Percentiles rank a stretch among this genome's conserved stretches.
These are phyloP conservation scores for Linnemannia zychae DNA, from an alignment of 192 early-diverging fungal species.

Conservation along the genomic window DNA sequence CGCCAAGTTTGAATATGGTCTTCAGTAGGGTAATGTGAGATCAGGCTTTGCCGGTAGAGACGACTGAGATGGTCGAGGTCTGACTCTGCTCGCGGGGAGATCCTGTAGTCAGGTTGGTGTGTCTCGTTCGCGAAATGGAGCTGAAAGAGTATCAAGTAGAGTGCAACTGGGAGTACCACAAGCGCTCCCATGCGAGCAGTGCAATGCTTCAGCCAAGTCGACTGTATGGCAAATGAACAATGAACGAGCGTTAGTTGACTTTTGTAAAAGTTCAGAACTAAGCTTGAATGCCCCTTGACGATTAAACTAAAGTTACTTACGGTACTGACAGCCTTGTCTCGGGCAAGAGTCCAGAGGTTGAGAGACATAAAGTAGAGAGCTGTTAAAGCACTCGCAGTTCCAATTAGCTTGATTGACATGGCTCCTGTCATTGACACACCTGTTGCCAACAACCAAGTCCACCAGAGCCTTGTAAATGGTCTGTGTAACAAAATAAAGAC, in stretches of 20 bases:
- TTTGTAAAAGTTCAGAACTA: neutral
- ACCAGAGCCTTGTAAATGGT: slow-evolving; percentile 86
- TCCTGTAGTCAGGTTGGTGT: slow-evolving; percentile 61
- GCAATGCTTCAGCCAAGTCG: slow-evolving; percentile 76
- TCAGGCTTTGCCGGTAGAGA: slow-evolving; percentile 4
- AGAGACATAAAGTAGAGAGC: slow-evolving; percentile 79
- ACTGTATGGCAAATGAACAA: slow-evolving; percentile 18
- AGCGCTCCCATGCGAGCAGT: slow-evolving; percentile 78
- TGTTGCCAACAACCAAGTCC: slow-evolving; percentile 83
- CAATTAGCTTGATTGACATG: slow-evolving; percentile 87
- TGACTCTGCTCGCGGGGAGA: slow-evolving; percentile 53
- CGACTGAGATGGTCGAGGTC: slow-evolving; percentile 29
- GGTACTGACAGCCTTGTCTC: slow-evolving; percentile 51
- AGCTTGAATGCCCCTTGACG: too few relatives aligned
- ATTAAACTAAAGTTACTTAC: too few relatives aligned
- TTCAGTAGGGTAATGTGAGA: neutral
- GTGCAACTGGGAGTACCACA: slow-evolving; percentile 75
- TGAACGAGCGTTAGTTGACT: slow-evolving; percentile 30
- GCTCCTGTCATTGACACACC: slow-evolving; percentile 78
- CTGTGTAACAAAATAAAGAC: slow-evolving; percentile 13
- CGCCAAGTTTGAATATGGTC: slow-evolving; percentile 19
- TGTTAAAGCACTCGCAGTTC: slow-evolving; percentile 79
- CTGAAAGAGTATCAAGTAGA: slow-evolving; percentile 86
- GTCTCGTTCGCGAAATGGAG: slow-evolving; percentile 85
- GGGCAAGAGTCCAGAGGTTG: slow-evolving; percentile 83